Base-by-base conservation (phyloP, 2,329 filamentous ascomycete species). In the Dothiorella sarmentorum region DNA sequence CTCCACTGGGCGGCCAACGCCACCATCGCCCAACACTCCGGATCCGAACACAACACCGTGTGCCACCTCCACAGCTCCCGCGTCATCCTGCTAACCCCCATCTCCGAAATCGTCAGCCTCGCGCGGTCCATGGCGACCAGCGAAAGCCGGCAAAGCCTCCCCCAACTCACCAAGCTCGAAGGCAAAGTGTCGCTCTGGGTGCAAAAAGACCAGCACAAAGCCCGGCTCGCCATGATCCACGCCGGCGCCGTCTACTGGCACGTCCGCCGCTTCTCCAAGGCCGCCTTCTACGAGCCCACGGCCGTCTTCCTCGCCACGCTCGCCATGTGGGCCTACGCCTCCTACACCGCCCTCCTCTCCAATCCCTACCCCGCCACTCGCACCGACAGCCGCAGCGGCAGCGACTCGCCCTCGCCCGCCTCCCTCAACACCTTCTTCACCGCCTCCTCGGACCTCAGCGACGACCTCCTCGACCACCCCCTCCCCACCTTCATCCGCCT, bases 1-100 rank as follows among this genome's bases (percentile, higher is more conserved):
- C 71, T 85, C 2, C 81, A 85, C 63, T 85, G 82, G 82, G 75
- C 77, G 17, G 82, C 82, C 2, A 83, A 83, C 61, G 78, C 75
- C 40, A 76, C 75, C 0, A 77, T 82, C 27, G 78, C 79, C 4
- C 75, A 76, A 49, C 69, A 75, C 1, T 72, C 75, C 1, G 82
- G 82, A 0, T 70, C 78, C 5, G 82, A 85, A 60, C 80, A 83
- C 59, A 75, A 80, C 2, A 82, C 79, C 1, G 74, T 85, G 0
- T 66, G 84, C 6, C 81, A 85, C 62, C 73, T 85, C 3, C 83
- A 85, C 62, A 67, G 80, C 1, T 77, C 82, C 0, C 74, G 83
- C 2, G 73, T 84, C 1, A 69, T 84, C 0, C 68, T 85, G 2
- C 74, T 84, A 0, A 73, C 76, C 0, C 82, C 82, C 0, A 76